These are phyloP conservation scores for Fragaria ananassa DNA, from an alignment of 306 rosid species.

Conservation along the genomic window DNA sequence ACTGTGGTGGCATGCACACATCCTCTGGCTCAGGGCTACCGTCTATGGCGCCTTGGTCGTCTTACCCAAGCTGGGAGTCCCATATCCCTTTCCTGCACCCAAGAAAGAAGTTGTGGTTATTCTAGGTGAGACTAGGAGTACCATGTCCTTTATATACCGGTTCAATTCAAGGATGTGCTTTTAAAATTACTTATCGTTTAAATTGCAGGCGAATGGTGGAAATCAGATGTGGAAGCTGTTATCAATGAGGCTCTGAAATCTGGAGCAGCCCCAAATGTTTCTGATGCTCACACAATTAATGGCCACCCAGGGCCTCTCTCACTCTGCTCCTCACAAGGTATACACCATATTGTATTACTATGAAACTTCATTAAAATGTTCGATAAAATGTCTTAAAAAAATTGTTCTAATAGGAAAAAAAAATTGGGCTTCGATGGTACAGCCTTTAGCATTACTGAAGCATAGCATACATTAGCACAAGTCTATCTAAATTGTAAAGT, in stretches of 20 bases:
- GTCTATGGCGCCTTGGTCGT: conserved; percentile 77
- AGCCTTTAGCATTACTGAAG: neutral
- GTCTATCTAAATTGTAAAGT: neutral
- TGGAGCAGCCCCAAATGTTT: conserved; percentile 80
- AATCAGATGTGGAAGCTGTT: conserved; percentile 75
- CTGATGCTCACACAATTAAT: conserved; percentile 82
- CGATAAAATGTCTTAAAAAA: neutral
- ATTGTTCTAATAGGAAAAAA: neutral
- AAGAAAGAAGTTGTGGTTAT: conserved; percentile 55
- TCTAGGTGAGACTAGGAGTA: conserved; percentile 38
- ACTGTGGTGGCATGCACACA: conserved; percentile 88
- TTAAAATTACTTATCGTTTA: neutral
- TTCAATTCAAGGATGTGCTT: neutral
- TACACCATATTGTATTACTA: neutral
- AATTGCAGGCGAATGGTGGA: conserved; percentile 94
- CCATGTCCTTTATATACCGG: neutral
- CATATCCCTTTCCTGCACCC: conserved; percentile 83
- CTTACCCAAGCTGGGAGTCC: conserved; percentile 79
- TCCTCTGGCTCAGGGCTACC: conserved; percentile 86
- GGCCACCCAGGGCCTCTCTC: conserved; percentile 58
- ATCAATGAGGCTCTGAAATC: conserved; percentile 73
- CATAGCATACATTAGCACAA: neutral
- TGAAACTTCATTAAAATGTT: neutral
- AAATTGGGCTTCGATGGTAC: too few species aligned
- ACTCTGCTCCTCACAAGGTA: conserved; percentile 57